Conservation (phyloP, 140 eudicot genomes). For the Ambrosia hybrid region DNA sequence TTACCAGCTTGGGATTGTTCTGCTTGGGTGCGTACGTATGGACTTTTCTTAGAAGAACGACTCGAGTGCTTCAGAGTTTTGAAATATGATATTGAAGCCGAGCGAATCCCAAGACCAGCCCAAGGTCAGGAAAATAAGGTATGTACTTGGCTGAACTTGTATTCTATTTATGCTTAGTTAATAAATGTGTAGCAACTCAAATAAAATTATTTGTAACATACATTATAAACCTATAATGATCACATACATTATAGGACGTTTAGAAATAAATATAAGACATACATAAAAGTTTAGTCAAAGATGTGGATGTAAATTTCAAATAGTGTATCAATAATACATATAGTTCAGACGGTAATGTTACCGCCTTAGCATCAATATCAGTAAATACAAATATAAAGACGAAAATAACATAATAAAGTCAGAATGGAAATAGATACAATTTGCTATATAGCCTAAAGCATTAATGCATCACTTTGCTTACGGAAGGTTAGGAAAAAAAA, state of each 20-base stretch:
- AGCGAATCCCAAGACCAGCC: conserved; percentile 73
- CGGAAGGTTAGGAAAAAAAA: not conserved
- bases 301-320: not conserved
- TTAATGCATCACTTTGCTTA: not conserved
- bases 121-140: conserved; percentile 92
- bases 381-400: not conserved
- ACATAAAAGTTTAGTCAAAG: not conserved
- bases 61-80: conserved; percentile 83
- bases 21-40: conserved; percentile 96
- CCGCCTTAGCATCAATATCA: not conserved
- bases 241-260: not conserved
- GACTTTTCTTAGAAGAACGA: conserved; percentile 85
- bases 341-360: not conserved
- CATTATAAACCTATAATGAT: not conserved
- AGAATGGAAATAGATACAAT: not conserved
- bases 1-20: conserved; percentile 96
- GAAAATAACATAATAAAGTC: not conserved
- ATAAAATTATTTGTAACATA: not conserved
- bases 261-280: not conserved
- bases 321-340: not conserved
- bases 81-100: conserved; percentile 91
- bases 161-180: not conserved
- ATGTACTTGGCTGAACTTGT: not conserved
- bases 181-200: not conserved
- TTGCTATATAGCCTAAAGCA: not conserved